Evolutionary conservation across 75 land plant genomes (phyloP).

Genomic region (Sequoia sempervirens): DNA sequence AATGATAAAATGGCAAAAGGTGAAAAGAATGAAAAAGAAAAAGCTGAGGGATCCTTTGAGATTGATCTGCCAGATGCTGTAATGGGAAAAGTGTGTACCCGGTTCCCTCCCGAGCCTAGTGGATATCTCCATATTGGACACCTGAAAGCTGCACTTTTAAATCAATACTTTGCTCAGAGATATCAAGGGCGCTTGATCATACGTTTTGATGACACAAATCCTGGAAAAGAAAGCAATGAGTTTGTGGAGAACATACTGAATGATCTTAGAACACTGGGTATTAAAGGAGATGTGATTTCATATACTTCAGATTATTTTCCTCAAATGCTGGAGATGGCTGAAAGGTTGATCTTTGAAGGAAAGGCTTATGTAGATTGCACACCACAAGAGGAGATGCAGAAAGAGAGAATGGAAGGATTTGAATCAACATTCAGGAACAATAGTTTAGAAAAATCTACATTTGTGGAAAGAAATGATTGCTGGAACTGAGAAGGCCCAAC

Average conservation of each 20-base stretch:
- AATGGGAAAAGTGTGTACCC: neutral
- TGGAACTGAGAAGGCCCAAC: neutral
- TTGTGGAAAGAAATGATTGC: neutral
- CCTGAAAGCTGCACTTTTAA: conserved; percentile 85
- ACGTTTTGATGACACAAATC: conserved; percentile 76
- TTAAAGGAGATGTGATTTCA: conserved; percentile 86
- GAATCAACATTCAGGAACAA: conserved; percentile 79
- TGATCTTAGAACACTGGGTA: conserved; percentile 77
- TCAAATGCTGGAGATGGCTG: conserved; percentile 73
- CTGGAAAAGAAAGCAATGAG: conserved; percentile 35
- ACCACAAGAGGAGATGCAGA: conserved; percentile 83
- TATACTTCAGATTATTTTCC: conserved; percentile 86
- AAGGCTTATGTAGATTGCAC: conserved; percentile 98
- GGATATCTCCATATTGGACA: conserved; percentile 53
- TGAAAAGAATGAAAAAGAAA: conserved; percentile 18
- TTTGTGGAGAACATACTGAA: conserved; percentile 46
- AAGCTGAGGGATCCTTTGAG: conserved; percentile 48
- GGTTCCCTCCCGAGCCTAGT: too few relatives aligned
- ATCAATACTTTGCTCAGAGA: conserved; percentile 77
- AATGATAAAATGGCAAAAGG: conserved; percentile 9
- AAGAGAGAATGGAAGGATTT: conserved; percentile 28
- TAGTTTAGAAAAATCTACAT: conserved; percentile 36
- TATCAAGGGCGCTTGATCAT: conserved; percentile 66
- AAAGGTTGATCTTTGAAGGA: conserved; percentile 63
- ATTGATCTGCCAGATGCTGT: conserved; percentile 84